Evolutionary conservation across 768 basidiomycete genomes (phyloP), one percentile per base, ranked within the genome.

Genomic region (Pleurotus tuoliensis): DNA sequence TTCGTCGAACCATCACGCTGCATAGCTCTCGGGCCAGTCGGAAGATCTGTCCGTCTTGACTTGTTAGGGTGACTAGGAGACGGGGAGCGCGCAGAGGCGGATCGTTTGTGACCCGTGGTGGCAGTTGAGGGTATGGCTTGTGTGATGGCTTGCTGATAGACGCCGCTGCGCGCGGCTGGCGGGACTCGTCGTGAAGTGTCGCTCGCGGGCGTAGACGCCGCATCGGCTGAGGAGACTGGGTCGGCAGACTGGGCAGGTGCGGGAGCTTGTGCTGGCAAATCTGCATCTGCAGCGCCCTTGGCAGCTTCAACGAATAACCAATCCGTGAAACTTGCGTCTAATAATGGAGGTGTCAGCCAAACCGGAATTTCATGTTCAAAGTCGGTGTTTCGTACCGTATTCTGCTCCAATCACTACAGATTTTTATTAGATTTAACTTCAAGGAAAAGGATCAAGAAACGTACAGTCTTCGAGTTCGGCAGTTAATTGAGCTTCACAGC

Each of bases 11-110:
- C 73, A 37, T 77, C 76, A 52, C 76, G 76, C 47, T 76, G 73
- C 91, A 94, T 93, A 1, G 91, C 92, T 51, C 94, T 82, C 16
- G 94, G 94, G 20, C 89, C 92, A 2, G 88, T 88, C 1, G 94
- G 94, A 1, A 90, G 73, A 60, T 92, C 90, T 25, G 79, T 86
- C 59, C 88, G 82, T 60, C 90, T 79, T 11, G 82, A 71, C 69
- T 93, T 93, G 63, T 82, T 83, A 4, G 88, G 84, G 47, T 83
- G 82, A 55, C 70, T 74, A 12, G 82, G 83, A 7, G 84, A 83
- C 7, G 88, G 87, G 11, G 88, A 88, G 27, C 87, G 82, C 39
- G 82, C 82, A 37, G 83, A 85, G 13, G 83, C 81, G 2, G 82
- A 64, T 59, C 87, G 82, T 69, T 88, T 90, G 66, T 87, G 84